Evolutionary conservation across 2,329 filamentous ascomycete species (phyloP), one percentile per base, ranked within the genome.

Genomic region (Clarireedia sp.): DNA sequence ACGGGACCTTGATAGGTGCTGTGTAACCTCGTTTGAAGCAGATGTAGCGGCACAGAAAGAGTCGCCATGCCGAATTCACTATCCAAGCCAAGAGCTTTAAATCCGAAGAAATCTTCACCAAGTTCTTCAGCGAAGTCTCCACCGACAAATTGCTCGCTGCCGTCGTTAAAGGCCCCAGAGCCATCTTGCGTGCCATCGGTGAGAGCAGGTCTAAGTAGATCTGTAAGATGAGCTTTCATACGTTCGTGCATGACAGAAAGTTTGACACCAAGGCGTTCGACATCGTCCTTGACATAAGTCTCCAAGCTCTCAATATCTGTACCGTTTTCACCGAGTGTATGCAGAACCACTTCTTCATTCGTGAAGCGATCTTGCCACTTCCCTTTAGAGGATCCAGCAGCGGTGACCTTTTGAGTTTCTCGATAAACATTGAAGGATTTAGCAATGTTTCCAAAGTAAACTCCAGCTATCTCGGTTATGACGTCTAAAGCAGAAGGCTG

Each of bases 111-210:
- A 73, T 99, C 94, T 75, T 99, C 94, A 59, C 91, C 92, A 12
- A 99, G 87, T 64, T 99, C 94, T 69, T 96, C 94, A 0, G 94
- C 94, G 69, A 99, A 99, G 71, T 99, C 94, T 59, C 94, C 94
- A 46, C 89, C 90, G 48, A 96, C 85, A 64, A 97, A 99, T 68
- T 97, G 94, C 61, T 99, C 94, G 70, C 90, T 96, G 61, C 91
- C 92, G 65, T 99, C 94, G 60, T 95, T 90, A 77, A 99, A 99
- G 6, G 90, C 89, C 55, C 87, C 88, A 4, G 86, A 90, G 37
- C 91, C 94, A 67, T 97, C 94, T 33, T 82, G 81, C 37, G 87
- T 87, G 45, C 81, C 83, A 65, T 95, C 89, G 49, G 83, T 81
- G 51, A 99, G 79, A 26, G 92, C 94, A 48, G 94, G 94, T 23